These are phyloP conservation scores for Lecanoromycetidae sp. DNA, from an alignment of 2,329 filamentous ascomycete genomes.

Conservation along the genomic window DNA sequence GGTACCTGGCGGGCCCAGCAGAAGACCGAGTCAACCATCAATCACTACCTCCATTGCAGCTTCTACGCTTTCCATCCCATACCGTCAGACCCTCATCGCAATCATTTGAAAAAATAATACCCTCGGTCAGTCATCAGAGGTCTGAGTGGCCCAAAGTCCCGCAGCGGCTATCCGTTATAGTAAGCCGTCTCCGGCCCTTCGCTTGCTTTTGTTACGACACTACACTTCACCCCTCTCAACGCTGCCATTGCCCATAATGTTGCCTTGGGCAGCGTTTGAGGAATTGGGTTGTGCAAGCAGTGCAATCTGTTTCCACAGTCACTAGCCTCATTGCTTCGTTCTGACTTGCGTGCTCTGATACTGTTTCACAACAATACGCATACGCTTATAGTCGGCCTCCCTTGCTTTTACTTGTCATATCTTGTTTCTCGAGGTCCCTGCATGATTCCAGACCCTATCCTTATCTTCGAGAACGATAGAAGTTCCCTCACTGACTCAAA, in stretches of 20 bases:
- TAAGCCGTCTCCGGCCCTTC: constrained; percentile 5
- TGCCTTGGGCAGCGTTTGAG: background rate
- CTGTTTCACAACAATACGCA: too few species aligned
- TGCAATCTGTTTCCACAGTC: background rate
- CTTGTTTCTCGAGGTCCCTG: too few species aligned
- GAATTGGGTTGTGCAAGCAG: background rate
- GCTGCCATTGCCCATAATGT: background rate
- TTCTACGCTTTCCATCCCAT: background rate
- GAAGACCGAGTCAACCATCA: constrained; percentile 1
- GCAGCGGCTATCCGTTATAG: constrained; percentile 12
- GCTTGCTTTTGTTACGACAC: constrained; percentile 4
- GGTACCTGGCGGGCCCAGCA: constrained; percentile 16
- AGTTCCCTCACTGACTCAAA: background rate
- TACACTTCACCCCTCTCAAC: background rate
- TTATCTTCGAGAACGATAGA: background rate
- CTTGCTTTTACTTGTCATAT: too few species aligned
- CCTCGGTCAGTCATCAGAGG: background rate
- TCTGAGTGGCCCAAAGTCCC: background rate
- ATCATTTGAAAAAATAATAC: background rate
- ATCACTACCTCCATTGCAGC: background rate
- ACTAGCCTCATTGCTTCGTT: too few species aligned
- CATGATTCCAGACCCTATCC: too few species aligned
- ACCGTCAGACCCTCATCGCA: background rate
- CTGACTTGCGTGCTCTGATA: too few species aligned
- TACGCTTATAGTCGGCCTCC: too few species aligned